Conservation (phyloP, 768 basidiomycete genomes). For the Pulveroboletus sp. region DNA sequence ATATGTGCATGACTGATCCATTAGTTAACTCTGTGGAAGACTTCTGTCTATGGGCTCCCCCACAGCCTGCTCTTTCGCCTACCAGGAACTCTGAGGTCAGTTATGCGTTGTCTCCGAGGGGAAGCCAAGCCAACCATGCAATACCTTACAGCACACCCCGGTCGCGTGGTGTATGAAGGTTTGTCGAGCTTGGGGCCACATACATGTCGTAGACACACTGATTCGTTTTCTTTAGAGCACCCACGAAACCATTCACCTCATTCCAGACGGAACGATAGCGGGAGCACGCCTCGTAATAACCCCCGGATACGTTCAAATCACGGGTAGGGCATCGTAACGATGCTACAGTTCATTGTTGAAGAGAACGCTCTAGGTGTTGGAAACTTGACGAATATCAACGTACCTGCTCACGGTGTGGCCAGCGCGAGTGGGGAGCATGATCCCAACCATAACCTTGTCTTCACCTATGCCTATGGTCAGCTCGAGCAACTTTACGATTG, state of each 20-base stretch:
- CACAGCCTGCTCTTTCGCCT: conserved; percentile 46
- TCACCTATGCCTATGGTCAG: conserved; percentile 61
- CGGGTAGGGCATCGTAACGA: conserved; percentile 36
- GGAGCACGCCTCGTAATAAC: conserved; percentile 69
- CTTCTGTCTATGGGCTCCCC: conserved; percentile 51
- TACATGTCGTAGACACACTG: not conserved
- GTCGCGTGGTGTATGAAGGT: conserved; percentile 54
- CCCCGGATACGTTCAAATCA: conserved; percentile 70
- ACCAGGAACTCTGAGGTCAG: conserved; percentile 62
- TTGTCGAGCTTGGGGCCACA: conserved; percentile 4
- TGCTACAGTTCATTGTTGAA: conserved; percentile 19
- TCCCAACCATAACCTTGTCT: conserved; percentile 66
- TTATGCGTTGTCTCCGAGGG: conserved; percentile 3
- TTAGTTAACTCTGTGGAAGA: conserved; percentile 55
- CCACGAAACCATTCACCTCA: conserved; percentile 54
- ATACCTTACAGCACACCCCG: conserved; percentile 35
- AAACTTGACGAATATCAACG: conserved; percentile 60
- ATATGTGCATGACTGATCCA: not conserved
- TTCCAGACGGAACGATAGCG: conserved; percentile 66
- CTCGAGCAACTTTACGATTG: conserved; percentile 63
- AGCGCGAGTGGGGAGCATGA: conserved; percentile 56
- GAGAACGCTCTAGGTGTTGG: conserved; percentile 49
- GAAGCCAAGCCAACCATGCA: conserved; percentile 13
- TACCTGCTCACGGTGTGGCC: conserved; percentile 53
- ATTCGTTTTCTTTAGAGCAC: conserved; percentile 36